phyloP scores from a whole-genome alignment of 1,284 basidiomycete species.

The Trametes pubescens region DNA sequence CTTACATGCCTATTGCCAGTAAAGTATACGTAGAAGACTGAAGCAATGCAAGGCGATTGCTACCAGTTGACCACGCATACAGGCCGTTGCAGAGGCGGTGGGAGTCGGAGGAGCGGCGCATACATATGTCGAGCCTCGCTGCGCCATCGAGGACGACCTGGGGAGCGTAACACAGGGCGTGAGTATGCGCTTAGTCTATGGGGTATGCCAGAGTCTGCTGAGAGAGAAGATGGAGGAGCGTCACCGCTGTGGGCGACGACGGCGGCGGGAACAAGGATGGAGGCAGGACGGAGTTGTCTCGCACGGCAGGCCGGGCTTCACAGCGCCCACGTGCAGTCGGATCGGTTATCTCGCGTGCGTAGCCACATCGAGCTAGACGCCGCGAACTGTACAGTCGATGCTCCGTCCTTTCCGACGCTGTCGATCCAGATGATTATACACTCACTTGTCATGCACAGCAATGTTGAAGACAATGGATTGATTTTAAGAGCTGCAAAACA shows the following conservation, averaged over 20 bases:
- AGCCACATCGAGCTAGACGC: slow-evolving; percentile 28
- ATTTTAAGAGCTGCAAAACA: too few relatives aligned
- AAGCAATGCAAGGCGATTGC: background rate
- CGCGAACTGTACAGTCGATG: slow-evolving; percentile 31
- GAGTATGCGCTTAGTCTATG: too few relatives aligned
- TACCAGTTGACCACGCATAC: background rate
- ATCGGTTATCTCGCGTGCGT: slow-evolving; percentile 27
- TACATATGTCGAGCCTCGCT: background rate
- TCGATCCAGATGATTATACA: too few relatives aligned
- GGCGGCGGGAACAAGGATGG: slow-evolving; percentile 32
- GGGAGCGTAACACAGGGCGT: background rate
- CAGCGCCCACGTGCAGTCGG: slow-evolving; percentile 31
- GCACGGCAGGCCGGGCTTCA: slow-evolving; percentile 33
- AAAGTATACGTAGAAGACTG: background rate
- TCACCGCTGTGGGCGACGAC: slow-evolving; percentile 22
- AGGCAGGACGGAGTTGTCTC: slow-evolving; percentile 36
- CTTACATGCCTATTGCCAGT: background rate
- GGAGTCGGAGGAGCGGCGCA: slow-evolving; percentile 5
- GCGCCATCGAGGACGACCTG: background rate
- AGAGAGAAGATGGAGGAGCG: slow-evolving; percentile 10
- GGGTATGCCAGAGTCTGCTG: background rate
- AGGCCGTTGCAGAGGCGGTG: background rate
- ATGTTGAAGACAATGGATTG: too few relatives aligned
- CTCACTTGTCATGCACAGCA: too few relatives aligned
- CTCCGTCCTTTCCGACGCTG: too few relatives aligned